Evolutionary conservation across 352 stramenopile genomes (phyloP).

Genomic region (Pythium oligandrum): DNA sequence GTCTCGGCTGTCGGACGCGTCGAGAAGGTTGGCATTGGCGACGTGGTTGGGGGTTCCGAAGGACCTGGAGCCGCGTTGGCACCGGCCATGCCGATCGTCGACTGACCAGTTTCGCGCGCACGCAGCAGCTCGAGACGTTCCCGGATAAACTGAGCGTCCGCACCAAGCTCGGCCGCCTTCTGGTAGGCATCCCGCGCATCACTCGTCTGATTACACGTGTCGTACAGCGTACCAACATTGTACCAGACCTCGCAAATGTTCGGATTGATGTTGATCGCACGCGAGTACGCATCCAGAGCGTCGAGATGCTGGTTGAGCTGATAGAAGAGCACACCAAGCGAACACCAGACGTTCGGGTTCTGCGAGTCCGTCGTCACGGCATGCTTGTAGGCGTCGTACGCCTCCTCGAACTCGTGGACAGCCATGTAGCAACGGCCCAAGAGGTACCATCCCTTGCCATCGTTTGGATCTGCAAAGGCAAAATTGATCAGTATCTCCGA

Average conservation of each 20-base stretch:
- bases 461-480: slow-evolving; percentile 47
- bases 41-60: slow-evolving; percentile 77
- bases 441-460: slow-evolving; percentile 88
- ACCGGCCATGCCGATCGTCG: slow-evolving; percentile 77
- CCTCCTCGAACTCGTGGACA: slow-evolving; percentile 86
- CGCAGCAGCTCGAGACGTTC: slow-evolving; percentile 75
- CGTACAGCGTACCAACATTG: slow-evolving; percentile 88
- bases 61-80: slow-evolving; percentile 75
- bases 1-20: slow-evolving; percentile 54
- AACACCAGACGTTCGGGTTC: slow-evolving; percentile 91
- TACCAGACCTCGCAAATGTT: slow-evolving; percentile 92
- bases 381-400: slow-evolving; percentile 89
- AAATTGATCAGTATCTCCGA: too few species aligned
- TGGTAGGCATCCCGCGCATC: slow-evolving; percentile 86
- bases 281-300: slow-evolving; percentile 83
- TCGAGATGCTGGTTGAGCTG: slow-evolving; percentile 87
- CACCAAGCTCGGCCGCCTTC: slow-evolving; percentile 82
- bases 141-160: slow-evolving; percentile 79
- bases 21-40: slow-evolving; percentile 84
- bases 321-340: slow-evolving; percentile 88
- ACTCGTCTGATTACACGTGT: slow-evolving; percentile 89
- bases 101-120: slow-evolving; percentile 73
- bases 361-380: slow-evolving; percentile 85
- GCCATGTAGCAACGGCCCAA: slow-evolving; percentile 90
- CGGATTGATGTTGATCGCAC: slow-evolving; percentile 89